Percentiles rank a stretch among this genome's conserved stretches.
Conservation (phyloP, 305 asterid species). For the Plantago rigida region DNA sequence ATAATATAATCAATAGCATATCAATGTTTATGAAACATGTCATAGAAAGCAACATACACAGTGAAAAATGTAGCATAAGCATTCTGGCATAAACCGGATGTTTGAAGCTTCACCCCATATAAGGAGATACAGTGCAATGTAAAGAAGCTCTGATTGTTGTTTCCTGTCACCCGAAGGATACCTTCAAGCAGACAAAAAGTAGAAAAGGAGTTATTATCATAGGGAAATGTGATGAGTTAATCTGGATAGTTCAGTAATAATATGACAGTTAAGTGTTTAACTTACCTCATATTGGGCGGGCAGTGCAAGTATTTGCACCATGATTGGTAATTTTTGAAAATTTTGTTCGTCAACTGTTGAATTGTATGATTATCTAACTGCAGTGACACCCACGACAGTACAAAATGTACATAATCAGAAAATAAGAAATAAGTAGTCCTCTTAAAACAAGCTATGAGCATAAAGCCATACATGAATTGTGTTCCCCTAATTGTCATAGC, state of each 20-base stretch:
- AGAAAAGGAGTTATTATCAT: slow-evolving; percentile 17
- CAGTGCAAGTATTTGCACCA: slow-evolving; percentile 86
- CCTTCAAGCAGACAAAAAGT: slow-evolving; percentile 34
- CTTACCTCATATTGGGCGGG: slow-evolving; percentile 66
- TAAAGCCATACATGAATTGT: slow-evolving; percentile 7
- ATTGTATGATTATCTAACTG: slow-evolving; percentile 66
- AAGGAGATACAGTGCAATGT: slow-evolving; percentile 90
- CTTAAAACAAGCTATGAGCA: too few species aligned
- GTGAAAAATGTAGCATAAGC: slow-evolving; percentile 94
- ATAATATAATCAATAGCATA: slow-evolving; percentile 5
- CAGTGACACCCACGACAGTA: slow-evolving; percentile 28
- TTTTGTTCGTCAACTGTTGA: slow-evolving; percentile 51
- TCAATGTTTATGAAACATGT: slow-evolving; percentile 6
- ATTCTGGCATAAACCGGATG: slow-evolving; percentile 97
- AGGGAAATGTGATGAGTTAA: slow-evolving; percentile 5
- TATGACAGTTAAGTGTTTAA: slow-evolving; percentile 17
- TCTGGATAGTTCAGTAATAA: slow-evolving; percentile 22
- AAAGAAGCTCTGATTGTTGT: slow-evolving; percentile 85
- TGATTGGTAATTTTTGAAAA: slow-evolving; percentile 72
- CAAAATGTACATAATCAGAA: slow-evolving; percentile 22
- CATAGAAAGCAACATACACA: slow-evolving; percentile 45
- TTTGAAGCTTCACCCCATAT: slow-evolving; percentile 99
- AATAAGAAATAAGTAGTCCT: slow-evolving; percentile 14
- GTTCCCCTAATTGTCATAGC: slow-evolving; percentile 20
- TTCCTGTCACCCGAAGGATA: slow-evolving; percentile 48